Conservation (phyloP, 257 asterid genomes). For the Verbena officinalis region DNA sequence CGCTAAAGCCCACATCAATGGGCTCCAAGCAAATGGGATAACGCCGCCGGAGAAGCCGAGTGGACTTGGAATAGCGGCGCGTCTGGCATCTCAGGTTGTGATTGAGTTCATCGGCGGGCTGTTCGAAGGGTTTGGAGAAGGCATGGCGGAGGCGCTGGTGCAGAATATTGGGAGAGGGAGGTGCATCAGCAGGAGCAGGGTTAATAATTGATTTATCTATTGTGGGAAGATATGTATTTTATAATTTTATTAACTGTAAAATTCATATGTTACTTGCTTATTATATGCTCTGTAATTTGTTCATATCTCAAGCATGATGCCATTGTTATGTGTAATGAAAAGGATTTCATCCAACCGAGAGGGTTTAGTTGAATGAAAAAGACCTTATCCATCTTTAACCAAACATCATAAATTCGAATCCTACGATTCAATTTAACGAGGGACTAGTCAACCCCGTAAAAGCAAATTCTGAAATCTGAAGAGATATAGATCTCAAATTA, state of each 20-base stretch:
- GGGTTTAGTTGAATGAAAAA: no score
- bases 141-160: conserved; percentile 65
- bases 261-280: no score
- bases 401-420: no score
- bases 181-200: conserved; percentile 35
- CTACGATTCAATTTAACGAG: no score
- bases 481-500: no score
- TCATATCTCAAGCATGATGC: not conserved
- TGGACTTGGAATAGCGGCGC: conserved; percentile 62
- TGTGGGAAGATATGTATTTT: no score
- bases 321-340: no score
- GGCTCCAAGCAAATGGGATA: conserved; percentile 63
- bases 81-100: conserved; percentile 72
- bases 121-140: conserved; percentile 79
- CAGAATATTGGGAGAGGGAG: conserved; percentile 59
- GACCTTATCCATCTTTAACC: no score
- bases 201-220: not conserved
- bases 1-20: conserved; percentile 67
- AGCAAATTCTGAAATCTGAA: no score
- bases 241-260: no score
- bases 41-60: conserved; percentile 64
- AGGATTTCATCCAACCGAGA: no score
- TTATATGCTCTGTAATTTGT: conserved; percentile 9
- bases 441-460: no score
- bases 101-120: conserved; percentile 74